Evolutionary conservation across 441 rosid genomes (phyloP).

Genomic region (Populus hybrid): DNA sequence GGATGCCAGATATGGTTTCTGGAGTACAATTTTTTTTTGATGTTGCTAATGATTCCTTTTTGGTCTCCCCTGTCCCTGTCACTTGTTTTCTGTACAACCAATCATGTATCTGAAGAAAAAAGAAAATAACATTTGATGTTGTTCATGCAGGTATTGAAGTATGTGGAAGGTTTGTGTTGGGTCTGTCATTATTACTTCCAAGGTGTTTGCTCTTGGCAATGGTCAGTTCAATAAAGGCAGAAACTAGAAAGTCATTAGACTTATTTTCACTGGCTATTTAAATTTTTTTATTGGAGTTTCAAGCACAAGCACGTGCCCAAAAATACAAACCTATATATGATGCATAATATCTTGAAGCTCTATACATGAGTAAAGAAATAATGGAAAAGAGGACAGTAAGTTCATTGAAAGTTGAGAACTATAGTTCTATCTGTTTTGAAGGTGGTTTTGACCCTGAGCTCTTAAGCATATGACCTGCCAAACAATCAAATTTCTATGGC

Average conservation of each 20-base stretch:
- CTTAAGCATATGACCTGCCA: not conserved
- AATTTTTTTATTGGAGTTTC: not conserved
- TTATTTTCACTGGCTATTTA: not conserved
- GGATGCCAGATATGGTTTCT: not conserved
- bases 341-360: not conserved
- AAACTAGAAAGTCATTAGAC: not conserved
- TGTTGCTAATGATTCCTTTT: not conserved
- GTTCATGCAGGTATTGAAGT: constrained; percentile 71
- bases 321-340: not conserved
- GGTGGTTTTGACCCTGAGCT: not conserved
- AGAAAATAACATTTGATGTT: not conserved
- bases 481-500: not conserved
- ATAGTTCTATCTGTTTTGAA: not conserved
- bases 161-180: constrained; percentile 97
- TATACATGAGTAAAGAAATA: not conserved
- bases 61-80: not conserved
- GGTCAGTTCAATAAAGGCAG: constrained; percentile 51
- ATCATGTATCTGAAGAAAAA: not conserved
- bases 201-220: constrained; percentile 95
- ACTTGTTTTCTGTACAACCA: not conserved
- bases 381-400: not conserved
- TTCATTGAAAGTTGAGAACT: not conserved
- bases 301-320: not conserved
- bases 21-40: not conserved
- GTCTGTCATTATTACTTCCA: constrained; percentile 95